Percentiles rank a stretch among this genome's conserved stretches.
phyloP scores from a whole-genome alignment of 495 filamentous ascomycete genomes.

The Cryomyces antarcticus region DNA sequence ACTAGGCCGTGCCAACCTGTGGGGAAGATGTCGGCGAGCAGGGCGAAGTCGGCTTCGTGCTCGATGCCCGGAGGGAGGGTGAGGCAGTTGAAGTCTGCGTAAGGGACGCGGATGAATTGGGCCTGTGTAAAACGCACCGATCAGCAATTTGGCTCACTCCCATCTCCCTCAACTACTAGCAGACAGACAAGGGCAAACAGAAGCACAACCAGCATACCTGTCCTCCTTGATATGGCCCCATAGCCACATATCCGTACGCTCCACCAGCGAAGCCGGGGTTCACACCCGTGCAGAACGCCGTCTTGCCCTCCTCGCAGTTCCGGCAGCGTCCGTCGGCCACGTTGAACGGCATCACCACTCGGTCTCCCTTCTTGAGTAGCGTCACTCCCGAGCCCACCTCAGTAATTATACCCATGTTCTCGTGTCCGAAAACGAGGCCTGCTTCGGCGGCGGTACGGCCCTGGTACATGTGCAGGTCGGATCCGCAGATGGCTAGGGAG shows the following conservation, averaged over 20 bases:
- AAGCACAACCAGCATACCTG: conserved; percentile 2
- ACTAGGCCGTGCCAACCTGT: conserved; percentile 39
- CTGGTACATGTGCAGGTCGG: conserved; percentile 30
- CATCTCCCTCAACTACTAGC: neutral
- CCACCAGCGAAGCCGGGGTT: conserved; percentile 39
- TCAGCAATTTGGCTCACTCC: too few relatives aligned
- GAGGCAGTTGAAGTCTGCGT: conserved; percentile 34
- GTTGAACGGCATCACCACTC: conserved; percentile 39
- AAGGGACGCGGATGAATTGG: conserved; percentile 34
- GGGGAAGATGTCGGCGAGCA: conserved; percentile 34
- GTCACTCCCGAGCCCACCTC: conserved; percentile 28
- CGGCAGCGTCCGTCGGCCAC: conserved; percentile 35
- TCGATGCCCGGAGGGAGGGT: conserved; percentile 22
- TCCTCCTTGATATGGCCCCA: conserved; percentile 36
- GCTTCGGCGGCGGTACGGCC: conserved; percentile 29
- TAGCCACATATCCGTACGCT: conserved; percentile 39
- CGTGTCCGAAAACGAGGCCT: conserved; percentile 36
- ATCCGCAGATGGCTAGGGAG: conserved; percentile 29
- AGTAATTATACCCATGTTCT: conserved; percentile 31
- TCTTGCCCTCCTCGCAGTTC: conserved; percentile 37
- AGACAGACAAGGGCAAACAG: neutral
- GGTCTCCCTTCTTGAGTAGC: conserved; percentile 28
- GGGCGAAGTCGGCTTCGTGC: conserved; percentile 17
- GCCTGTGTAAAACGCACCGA: conserved; percentile 13
- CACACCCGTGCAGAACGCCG: conserved; percentile 33